Base-by-base conservation (phyloP, 495 filamentous ascomycete species). In the Penicillium diatomitis region DNA sequence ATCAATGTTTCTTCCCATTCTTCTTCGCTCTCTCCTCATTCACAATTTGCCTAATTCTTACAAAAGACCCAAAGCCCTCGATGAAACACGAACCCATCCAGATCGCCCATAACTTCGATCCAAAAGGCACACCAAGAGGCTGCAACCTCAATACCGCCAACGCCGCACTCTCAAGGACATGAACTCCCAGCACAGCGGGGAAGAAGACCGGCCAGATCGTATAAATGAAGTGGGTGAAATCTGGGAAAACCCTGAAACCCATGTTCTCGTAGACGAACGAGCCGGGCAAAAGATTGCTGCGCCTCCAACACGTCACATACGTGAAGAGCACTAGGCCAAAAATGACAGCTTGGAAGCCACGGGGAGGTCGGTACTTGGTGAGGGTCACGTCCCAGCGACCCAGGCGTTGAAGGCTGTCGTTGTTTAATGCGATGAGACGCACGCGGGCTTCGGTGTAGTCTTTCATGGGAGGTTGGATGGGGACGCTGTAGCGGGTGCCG, bases 361-460 rank as follows among this genome's bases (percentile, higher is more conserved):
- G 63, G 4, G 82, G 79, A 3, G 65, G 60, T 2, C 65, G 53
- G 61, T 81, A 89, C 45, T 72, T 65, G 37, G 68, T 81, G 39
- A 87, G 68, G 0, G 64, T 71, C 45, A 83, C 72, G 29, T 75
- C 70, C 48, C 74, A 80, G 39, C 77, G 66, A 7, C 74, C 72
- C 0, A 89, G 73, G 0, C 58, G 72, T 11, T 62, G 46, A 4
- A 79, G 63, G 10, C 79, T 76, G 4, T 80, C 76, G 39, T 75
- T 61, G 62, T 86, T 82, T 80, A 92, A 82, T 9, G 77, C 76
- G 50, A 88, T 78, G 31, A 88, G 64, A 34, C 82, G 76, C 38
- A 74, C 60, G 32, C 87, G 77, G 0, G 83, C 67, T 41, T 89
- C 85, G 20, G 67, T 64, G 65, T 76, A 73, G 29, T 70, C 69